Conservation (phyloP, 208 protist genomes). For the Trypanosoma congolense region DNA sequence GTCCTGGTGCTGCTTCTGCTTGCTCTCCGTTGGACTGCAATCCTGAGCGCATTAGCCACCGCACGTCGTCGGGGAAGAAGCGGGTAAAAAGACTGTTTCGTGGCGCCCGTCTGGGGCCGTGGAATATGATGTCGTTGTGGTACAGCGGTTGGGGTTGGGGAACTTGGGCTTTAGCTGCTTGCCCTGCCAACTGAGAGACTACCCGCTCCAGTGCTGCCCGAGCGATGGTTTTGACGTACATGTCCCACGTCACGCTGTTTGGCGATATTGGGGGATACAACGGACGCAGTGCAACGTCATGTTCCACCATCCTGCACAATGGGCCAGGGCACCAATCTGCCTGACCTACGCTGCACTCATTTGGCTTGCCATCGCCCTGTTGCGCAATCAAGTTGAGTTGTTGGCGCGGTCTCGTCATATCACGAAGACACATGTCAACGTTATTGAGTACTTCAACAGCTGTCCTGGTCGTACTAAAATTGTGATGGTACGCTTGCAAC, state of each 20-base stretch:
- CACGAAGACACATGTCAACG: conserved; percentile 14
- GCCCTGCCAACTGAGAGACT: conserved; percentile 23
- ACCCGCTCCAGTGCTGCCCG: conserved; percentile 37
- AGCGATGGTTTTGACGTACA: conserved; percentile 59
- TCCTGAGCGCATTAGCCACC: conserved; percentile 46
- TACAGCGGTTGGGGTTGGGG: conserved; percentile 42
- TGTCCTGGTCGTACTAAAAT: neutral
- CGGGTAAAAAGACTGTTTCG: conserved; percentile 29
- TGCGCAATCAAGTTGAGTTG: conserved; percentile 10
- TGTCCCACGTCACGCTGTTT: conserved; percentile 51
- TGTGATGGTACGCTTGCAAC: conserved; percentile 9
- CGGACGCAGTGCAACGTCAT: conserved; percentile 23
- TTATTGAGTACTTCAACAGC: conserved; percentile 5
- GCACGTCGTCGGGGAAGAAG: conserved; percentile 18
- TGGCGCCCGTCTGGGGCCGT: conserved; percentile 29
- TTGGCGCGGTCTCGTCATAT: conserved; percentile 28
- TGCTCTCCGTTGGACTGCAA: conserved; percentile 38
- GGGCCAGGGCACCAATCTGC: conserved; percentile 13
- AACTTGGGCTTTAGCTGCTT: conserved; percentile 22
- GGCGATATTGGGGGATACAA: conserved; percentile 45
- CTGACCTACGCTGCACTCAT: neutral
- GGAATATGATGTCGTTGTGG: conserved; percentile 57
- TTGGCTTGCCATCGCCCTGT: neutral
- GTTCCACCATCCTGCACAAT: conserved; percentile 25
- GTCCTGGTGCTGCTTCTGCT: conserved; percentile 33